Evolutionary conservation across 2,329 filamentous ascomycete species (phyloP).

Genomic region (Colletotrichum navitas): DNA sequence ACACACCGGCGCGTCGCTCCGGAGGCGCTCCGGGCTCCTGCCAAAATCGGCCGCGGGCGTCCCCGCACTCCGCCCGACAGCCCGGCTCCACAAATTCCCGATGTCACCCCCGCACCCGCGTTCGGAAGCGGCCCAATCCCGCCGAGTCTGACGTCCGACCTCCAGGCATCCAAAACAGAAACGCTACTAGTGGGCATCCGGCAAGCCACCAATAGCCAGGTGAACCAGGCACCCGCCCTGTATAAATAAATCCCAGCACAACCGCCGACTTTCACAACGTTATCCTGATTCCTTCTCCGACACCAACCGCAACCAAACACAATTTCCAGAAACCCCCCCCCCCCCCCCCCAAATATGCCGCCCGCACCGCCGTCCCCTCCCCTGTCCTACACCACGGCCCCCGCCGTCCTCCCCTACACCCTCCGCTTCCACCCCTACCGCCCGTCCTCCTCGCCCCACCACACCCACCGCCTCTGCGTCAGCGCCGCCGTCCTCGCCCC

Average conservation of each 20-base stretch:
- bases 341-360: conserved; percentile 39
- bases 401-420: conserved; percentile 23
- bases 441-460: background rate
- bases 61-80: conserved; percentile 12
- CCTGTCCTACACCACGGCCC: conserved; percentile 34
- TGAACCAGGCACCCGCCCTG: conserved; percentile 7
- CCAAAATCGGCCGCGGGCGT: background rate
- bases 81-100: too few relatives aligned
- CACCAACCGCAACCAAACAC: background rate
- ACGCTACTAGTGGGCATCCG: conserved; percentile 3
- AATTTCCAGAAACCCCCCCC: too few relatives aligned
- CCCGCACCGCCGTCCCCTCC: conserved; percentile 35
- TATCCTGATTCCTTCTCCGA: too few relatives aligned
- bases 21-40: background rate
- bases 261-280: background rate
- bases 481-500: conserved; percentile 37
- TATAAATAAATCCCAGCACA: background rate
- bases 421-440: conserved; percentile 33
- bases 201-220: conserved; percentile 2
- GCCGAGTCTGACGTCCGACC: conserved; percentile 29
- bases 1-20: background rate
- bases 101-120: background rate
- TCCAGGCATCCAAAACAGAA: conserved; percentile 4
- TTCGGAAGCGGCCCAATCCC: conserved; percentile 17
- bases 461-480: conserved; percentile 37